Conservation (phyloP, 345 rosid genomes). For the Salix viminalis region DNA sequence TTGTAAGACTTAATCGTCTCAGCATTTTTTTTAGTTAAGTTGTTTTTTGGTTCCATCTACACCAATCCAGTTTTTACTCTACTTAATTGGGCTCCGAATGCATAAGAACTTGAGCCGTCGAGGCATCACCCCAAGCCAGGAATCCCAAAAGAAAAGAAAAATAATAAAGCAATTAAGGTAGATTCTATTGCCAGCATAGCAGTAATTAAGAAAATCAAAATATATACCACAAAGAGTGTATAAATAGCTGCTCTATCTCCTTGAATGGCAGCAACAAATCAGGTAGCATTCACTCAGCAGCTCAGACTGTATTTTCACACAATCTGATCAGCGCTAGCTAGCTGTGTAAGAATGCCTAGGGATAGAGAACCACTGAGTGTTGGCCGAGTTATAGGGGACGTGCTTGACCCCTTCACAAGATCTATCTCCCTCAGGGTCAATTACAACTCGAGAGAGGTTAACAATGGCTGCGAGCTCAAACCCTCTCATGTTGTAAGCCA, state of each 20-base stretch:
- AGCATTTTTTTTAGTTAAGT: too few species aligned
- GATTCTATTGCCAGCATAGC: background rate
- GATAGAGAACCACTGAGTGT: conserved; percentile 59
- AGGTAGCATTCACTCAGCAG: too few species aligned
- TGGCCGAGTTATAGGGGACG: conserved; percentile 67
- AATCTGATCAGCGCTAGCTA: too few species aligned
- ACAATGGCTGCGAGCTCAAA: conserved; percentile 58
- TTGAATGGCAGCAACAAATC: background rate
- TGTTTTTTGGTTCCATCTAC: too few species aligned
- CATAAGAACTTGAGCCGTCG: background rate
- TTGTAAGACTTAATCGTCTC: too few species aligned
- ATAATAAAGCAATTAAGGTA: background rate
- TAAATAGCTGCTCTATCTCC: background rate
- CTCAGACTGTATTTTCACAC: background rate
- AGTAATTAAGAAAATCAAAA: background rate
- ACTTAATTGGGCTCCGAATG: background rate
- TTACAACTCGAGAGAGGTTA: conserved; percentile 33
- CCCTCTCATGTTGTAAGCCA: conserved; percentile 48
- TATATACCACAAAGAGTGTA: background rate
- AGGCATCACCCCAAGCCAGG: background rate
- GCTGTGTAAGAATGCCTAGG: conserved; percentile 31
- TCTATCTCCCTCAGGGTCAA: conserved; percentile 40
- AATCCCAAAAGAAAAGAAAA: background rate
- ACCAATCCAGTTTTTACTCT: background rate
- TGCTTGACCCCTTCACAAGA: conserved; percentile 50